Conservation (phyloP, 2,329 filamentous ascomycete species). For the Pleoardoris graminearum region DNA sequence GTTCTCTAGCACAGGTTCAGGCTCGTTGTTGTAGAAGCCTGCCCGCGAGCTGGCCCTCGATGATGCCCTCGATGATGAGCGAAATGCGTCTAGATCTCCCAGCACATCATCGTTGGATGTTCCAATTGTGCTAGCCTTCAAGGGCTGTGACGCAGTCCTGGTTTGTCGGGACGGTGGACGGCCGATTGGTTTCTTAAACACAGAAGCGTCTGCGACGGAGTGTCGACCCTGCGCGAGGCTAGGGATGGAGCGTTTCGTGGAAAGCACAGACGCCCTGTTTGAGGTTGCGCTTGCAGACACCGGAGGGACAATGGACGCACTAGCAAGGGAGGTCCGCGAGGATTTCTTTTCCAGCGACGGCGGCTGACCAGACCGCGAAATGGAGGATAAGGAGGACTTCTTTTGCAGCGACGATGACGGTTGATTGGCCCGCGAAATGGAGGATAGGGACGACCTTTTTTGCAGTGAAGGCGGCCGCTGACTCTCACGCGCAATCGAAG, state of each 20-base stretch:
- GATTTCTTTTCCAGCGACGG: neutral
- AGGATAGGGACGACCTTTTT: constrained; percentile 30
- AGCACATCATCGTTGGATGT: constrained; percentile 45
- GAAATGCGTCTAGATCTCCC: constrained; percentile 49
- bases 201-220: constrained; percentile 27
- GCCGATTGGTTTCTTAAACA: constrained; percentile 44
- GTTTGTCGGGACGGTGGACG: constrained; percentile 42
- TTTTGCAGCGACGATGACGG: constrained; percentile 21
- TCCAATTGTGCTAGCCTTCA: constrained; percentile 10
- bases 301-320: constrained; percentile 26
- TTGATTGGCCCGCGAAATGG: constrained; percentile 23
- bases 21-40: constrained; percentile 41
- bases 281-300: constrained; percentile 20
- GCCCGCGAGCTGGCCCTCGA: constrained; percentile 44
- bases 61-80: constrained; percentile 47
- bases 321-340: constrained; percentile 30
- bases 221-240: constrained; percentile 21
- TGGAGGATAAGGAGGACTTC: constrained; percentile 28
- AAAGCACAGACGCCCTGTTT: constrained; percentile 28
- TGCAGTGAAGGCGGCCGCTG: constrained; percentile 19
- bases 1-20: constrained; percentile 19
- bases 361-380: constrained; percentile 20
- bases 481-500: constrained; percentile 24
- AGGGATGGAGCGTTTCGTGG: constrained; percentile 28
- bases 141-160: constrained; percentile 21